Conservation (phyloP, 345 rosid species). For the Excoecaria agallocha region DNA sequence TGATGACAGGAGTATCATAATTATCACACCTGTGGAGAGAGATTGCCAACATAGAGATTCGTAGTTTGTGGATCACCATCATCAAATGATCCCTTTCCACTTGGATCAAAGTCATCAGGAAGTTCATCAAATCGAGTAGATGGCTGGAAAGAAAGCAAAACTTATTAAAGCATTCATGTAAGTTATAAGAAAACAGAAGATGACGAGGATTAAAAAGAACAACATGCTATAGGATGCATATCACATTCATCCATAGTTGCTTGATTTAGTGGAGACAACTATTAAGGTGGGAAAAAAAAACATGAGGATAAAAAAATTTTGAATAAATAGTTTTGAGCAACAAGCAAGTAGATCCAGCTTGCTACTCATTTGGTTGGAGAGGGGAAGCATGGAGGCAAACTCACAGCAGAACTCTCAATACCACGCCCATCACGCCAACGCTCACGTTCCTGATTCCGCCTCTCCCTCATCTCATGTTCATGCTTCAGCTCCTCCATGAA, state of each 20-base stretch:
- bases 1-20: conserved; percentile 10
- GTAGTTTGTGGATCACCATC: conserved; percentile 99
- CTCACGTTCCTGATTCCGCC: conserved; percentile 86
- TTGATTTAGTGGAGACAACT: neutral
- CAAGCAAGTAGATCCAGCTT: neutral
- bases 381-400: conserved; percentile 15
- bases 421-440: conserved; percentile 69
- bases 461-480: conserved; percentile 97
- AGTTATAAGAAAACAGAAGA: neutral
- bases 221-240: neutral
- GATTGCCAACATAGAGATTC: conserved; percentile 96
- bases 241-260: neutral
- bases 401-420: conserved; percentile 64
- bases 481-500: conserved; percentile 99
- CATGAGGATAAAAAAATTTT: neutral
- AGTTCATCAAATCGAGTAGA: conserved; percentile 96
- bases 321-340: neutral
- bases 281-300: neutral
- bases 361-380: neutral
- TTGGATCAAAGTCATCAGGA: conserved; percentile 97
- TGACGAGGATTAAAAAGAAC: neutral
- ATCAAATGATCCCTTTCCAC: conserved; percentile 98
- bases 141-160: conserved; percentile 50
- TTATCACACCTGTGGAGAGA: conserved; percentile 67
- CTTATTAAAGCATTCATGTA: conserved; percentile 14